Evolutionary conservation across 2,329 filamentous ascomycete genomes (phyloP), one percentile per base, ranked within the genome.

Genomic region (Penicillium sp.): DNA sequence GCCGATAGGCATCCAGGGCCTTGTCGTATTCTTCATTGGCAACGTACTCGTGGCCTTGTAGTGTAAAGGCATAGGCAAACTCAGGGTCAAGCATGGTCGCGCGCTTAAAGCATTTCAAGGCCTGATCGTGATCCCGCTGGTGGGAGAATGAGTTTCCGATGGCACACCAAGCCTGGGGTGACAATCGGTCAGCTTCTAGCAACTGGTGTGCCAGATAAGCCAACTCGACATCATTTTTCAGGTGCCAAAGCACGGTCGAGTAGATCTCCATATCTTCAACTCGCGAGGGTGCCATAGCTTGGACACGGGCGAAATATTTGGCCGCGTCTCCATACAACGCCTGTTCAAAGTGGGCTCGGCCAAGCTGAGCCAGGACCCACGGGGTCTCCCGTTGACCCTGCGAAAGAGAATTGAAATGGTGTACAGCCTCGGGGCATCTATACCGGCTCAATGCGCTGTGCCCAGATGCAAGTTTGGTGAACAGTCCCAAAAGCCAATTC

Each of bases 11-110:
- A 42, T 89, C 88, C 49, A 97, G 85, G 0, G 95, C 95, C 75
- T 97, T 97, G 75, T 98, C 94, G 73, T 95, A 97, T 76, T 99
- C 96, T 78, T 99, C 96, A 68, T 97, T 98, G 38, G 91, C 87
- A 49, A 98, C 90, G 75, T 97, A 92, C 75, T 99, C 95, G 75
- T 99, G 95, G 1, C 95, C 95, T 76, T 98, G 94, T 3, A 99
- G 81, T 0, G 95, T 98, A 76, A 94, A 97, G 1, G 93, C 94
- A 74, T 99, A 99, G 0, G 95, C 93, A 76, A 98, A 97, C 60
- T 89, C 90, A 7, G 92, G 88, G 73, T 97, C 88, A 2, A 99
- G 80, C 75, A 98, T 93, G 0, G 93, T 97, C 7, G 95, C 94
- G 60, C 95, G 88, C 74, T 92, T 94, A 85, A 99, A 99, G 76